Conservation (phyloP, 305 asterid genomes). For the Plantago lanceolata region DNA sequence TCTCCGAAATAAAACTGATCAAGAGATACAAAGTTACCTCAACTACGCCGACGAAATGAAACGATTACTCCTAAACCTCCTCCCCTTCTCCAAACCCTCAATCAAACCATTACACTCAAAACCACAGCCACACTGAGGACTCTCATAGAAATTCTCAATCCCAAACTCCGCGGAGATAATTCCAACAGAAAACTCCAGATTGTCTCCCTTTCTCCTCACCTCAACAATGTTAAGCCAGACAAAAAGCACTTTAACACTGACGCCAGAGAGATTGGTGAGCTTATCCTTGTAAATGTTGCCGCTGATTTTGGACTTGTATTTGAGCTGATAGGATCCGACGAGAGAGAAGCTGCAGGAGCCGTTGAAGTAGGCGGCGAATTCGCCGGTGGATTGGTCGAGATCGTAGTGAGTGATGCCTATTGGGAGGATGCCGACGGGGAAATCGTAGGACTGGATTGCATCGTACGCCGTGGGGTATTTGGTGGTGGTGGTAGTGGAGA, state of each 20-base stretch:
- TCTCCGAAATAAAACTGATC: too few relatives aligned
- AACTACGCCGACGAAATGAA: conserved; percentile 3
- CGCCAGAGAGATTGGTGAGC: conserved; percentile 49
- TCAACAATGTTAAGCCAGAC: conserved; percentile 49
- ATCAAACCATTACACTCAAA: conserved; percentile 32
- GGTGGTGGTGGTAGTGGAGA: too few relatives aligned
- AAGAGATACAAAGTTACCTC: conserved; percentile 14
- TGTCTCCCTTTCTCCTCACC: conserved; percentile 31
- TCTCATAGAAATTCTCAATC: conserved; percentile 30
- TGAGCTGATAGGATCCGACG: conserved; percentile 52
- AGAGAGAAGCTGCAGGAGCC: conserved; percentile 62
- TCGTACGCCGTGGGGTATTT: conserved; percentile 52
- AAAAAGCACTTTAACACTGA: conserved; percentile 53
- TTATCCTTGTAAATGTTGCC: conserved; percentile 46
- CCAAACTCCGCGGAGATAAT: conserved; percentile 46
- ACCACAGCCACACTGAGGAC: conserved; percentile 57
- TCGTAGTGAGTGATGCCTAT: conserved; percentile 58
- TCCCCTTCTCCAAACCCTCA: not conserved
- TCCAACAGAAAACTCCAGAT: conserved; percentile 44
- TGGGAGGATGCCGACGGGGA: conserved; percentile 77
- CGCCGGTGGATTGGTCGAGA: conserved; percentile 49
- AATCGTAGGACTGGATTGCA: conserved; percentile 45
- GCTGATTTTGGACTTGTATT: conserved; percentile 46
- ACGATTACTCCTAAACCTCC: not conserved
- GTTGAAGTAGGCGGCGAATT: conserved; percentile 47